Percentiles rank a stretch among this genome's conserved stretches.
phyloP scores from a whole-genome alignment of 1,139 yeast species.

The Saccharomyces hybrid region DNA sequence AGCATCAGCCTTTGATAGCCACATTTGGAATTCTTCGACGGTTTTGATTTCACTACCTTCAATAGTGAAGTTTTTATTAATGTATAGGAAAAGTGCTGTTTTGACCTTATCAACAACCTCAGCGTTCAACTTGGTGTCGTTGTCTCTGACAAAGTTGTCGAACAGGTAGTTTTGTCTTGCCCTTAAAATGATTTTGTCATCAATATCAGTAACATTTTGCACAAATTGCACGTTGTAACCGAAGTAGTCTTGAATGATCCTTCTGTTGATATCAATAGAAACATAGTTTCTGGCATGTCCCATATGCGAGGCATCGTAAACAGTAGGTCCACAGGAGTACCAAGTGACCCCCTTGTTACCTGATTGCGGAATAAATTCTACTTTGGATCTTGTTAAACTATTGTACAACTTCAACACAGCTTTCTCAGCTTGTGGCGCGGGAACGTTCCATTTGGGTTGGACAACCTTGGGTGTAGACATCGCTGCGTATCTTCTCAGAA shows the following conservation, averaged over 20 bases:
- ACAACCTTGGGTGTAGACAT: slow-evolving; percentile 39
- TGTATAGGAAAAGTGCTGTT: slow-evolving; percentile 43
- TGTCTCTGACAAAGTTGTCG: slow-evolving; percentile 42
- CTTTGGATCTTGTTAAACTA: slow-evolving; percentile 75
- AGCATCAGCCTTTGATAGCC: slow-evolving; percentile 46
- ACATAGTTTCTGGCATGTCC: slow-evolving; percentile 98
- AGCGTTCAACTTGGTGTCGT: slow-evolving; percentile 15
- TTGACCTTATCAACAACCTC: slow-evolving; percentile 36
- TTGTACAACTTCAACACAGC: slow-evolving; percentile 50
- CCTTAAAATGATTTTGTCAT: slow-evolving; percentile 88
- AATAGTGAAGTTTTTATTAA: slow-evolving; percentile 47
- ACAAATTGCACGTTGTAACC: slow-evolving; percentile 81
- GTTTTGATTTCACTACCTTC: slow-evolving; percentile 29
- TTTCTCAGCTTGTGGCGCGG: slow-evolving; percentile 9
- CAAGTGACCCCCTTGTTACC: slow-evolving; percentile 62
- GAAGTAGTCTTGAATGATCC: slow-evolving; percentile 81
- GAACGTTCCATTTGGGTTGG: slow-evolving; percentile 25
- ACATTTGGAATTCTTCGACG: slow-evolving; percentile 39
- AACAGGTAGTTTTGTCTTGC: slow-evolving; percentile 86
- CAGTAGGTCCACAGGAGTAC: slow-evolving; percentile 99
- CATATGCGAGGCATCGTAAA: slow-evolving; percentile 95
- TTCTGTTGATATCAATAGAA: slow-evolving; percentile 83
- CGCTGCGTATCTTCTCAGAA: neutral
- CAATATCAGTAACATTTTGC: slow-evolving; percentile 96
- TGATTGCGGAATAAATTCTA: slow-evolving; percentile 58